A percentile compares a stretch with the other conserved stretches of the same genome.
These are phyloP conservation scores for Protomyces macrosporus DNA, from an alignment of 1,139 yeast species.

Conservation along the genomic window DNA sequence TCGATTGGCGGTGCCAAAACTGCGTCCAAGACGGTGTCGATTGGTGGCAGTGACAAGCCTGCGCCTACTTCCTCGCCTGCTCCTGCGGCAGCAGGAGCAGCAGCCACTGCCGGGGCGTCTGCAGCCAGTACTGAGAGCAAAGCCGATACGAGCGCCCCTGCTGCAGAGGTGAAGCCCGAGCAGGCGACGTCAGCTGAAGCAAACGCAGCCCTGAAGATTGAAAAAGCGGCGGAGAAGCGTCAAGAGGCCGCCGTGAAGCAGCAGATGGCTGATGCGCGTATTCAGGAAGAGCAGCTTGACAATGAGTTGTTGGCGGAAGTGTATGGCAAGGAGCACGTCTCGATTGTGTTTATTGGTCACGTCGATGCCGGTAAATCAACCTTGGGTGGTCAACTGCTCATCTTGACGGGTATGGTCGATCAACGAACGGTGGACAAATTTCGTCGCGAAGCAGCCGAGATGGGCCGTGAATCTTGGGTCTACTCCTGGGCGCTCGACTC, in stretches of 20 bases:
- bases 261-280: constrained; percentile 49
- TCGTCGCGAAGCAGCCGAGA: constrained; percentile 97
- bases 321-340: constrained; percentile 95
- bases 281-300: constrained; percentile 82
- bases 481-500: constrained; percentile 99
- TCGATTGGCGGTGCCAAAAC: constrained; percentile 13
- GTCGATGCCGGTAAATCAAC: constrained; percentile 99
- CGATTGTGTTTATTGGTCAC: constrained; percentile 97
- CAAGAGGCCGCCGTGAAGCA: constrained; percentile 40
- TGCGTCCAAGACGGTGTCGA: constrained; percentile 19
- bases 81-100: constrained; percentile 33
- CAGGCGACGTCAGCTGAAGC: constrained; percentile 34
- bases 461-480: constrained; percentile 99
- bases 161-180: constrained; percentile 27
- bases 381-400: constrained; percentile 96
- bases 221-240: constrained; percentile 34
- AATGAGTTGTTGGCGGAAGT: constrained; percentile 81
- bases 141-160: constrained; percentile 29
- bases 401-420: constrained; percentile 92
- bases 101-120: constrained; percentile 28
- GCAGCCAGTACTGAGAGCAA: constrained; percentile 14
- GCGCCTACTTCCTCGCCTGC: constrained; percentile 32
- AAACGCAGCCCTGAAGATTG: constrained; percentile 33
- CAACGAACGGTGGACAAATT: constrained; percentile 98
- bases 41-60: constrained; percentile 26